These are phyloP conservation scores for Penicillium maclennaniae DNA, from an alignment of 495 filamentous ascomycete genomes.

Conservation along the genomic window DNA sequence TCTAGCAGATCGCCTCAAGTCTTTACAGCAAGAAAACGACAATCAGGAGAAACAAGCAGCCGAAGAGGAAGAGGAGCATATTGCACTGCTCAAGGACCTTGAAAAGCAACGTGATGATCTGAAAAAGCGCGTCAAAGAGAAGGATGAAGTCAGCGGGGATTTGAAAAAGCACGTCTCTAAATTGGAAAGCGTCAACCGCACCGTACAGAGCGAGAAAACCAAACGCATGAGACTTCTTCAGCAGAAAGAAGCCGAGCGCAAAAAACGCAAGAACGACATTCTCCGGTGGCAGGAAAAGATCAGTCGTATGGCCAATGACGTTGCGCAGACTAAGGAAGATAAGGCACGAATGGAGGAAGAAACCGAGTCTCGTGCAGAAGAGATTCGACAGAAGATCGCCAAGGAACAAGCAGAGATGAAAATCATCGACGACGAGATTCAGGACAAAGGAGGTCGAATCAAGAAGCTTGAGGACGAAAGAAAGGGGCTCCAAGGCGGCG, in stretches of 20 bases:
- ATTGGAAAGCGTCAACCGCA: slow-evolving; percentile 76
- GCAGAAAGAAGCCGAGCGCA: slow-evolving; percentile 59
- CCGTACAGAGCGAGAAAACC: slow-evolving; percentile 73
- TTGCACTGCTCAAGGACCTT: slow-evolving; percentile 55
- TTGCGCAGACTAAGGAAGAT: slow-evolving; percentile 45
- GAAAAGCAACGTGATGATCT: slow-evolving; percentile 67
- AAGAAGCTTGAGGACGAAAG: slow-evolving; percentile 61
- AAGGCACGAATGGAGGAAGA: slow-evolving; percentile 43
- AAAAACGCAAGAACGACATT: slow-evolving; percentile 59
- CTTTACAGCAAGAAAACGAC: slow-evolving; percentile 68
- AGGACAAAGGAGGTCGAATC: slow-evolving; percentile 56
- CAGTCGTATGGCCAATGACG: slow-evolving; percentile 44
- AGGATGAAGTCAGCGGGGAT: slow-evolving; percentile 23
- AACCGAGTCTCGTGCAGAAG: slow-evolving; percentile 42
- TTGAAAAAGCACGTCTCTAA: slow-evolving; percentile 59
- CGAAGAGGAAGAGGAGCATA: slow-evolving; percentile 71
- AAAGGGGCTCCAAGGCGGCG: slow-evolving; percentile 43
- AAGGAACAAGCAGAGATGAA: slow-evolving; percentile 53
- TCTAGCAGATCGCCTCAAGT: slow-evolving; percentile 68
- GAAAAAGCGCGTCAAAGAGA: slow-evolving; percentile 53
- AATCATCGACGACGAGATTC: slow-evolving; percentile 58
- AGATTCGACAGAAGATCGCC: slow-evolving; percentile 48
- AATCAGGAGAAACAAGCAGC: slow-evolving; percentile 61
- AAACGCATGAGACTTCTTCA: slow-evolving; percentile 68
- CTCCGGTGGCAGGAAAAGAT: slow-evolving; percentile 55